A percentile compares a stretch with the other conserved stretches of the same genome.
These are phyloP conservation scores for Caryopteris hybrid DNA, from an alignment of 305 asterid species.

Conservation along the genomic window DNA sequence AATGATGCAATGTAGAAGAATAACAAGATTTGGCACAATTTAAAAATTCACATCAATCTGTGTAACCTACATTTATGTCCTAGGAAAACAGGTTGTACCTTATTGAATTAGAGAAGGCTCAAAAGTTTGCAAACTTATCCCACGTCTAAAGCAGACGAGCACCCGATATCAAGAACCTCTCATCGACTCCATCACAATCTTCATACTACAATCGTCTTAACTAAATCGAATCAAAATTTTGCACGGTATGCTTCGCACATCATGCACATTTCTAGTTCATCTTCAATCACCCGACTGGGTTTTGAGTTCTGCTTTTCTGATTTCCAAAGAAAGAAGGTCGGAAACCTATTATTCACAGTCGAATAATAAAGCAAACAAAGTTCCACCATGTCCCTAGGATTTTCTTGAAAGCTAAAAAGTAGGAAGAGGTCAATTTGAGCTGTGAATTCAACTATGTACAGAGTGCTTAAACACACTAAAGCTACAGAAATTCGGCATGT, in stretches of 20 bases:
- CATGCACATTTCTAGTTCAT: constrained; percentile 27
- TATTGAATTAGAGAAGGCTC: constrained; percentile 16
- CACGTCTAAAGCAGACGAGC: constrained; percentile 3
- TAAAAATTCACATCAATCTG: too few relatives aligned
- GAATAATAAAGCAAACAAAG: constrained; percentile 1
- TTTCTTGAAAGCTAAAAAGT: neutral
- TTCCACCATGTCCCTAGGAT: too few relatives aligned
- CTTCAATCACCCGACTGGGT: constrained; percentile 10
- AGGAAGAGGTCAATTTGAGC: constrained; percentile 7
- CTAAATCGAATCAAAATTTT: constrained; percentile 32
- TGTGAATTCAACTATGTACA: constrained; percentile 37
- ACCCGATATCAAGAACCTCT: neutral
- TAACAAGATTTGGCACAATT: too few relatives aligned
- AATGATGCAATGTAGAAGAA: too few relatives aligned
- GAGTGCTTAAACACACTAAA: constrained; percentile 4
- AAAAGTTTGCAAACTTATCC: constrained; percentile 13
- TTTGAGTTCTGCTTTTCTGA: neutral
- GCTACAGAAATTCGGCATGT: neutral
- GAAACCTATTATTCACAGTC: constrained; percentile 24
- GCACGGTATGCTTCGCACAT: constrained; percentile 28
- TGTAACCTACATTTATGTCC: too few relatives aligned
- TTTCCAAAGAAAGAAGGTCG: constrained; percentile 8
- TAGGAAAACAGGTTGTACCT: too few relatives aligned
- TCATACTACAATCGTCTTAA: constrained; percentile 19
- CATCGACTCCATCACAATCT: neutral